Conservation (phyloP, 1,284 basidiomycete genomes). For the Moesziomyces parantarcticus region DNA sequence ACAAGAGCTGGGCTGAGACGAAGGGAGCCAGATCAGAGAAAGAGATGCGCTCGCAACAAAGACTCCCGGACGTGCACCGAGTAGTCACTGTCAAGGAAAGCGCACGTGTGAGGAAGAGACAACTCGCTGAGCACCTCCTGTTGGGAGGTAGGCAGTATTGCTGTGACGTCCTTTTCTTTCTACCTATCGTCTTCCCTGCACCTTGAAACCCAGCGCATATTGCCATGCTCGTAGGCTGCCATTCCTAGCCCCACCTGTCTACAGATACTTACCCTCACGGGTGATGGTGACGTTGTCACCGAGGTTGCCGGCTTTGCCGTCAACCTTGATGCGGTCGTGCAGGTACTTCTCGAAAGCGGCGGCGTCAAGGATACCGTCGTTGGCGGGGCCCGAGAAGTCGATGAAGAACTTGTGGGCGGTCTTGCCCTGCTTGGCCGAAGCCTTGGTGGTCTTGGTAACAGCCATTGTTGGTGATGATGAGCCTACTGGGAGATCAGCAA, state of each 20-base stretch:
- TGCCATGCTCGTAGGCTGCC: not conserved
- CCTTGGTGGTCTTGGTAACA: slow-evolving; percentile 63
- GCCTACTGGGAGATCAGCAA: slow-evolving; percentile 58
- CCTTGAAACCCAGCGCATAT: not conserved
- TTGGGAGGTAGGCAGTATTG: not conserved
- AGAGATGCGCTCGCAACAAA: not conserved
- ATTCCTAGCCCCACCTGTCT: not conserved
- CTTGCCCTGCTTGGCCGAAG: slow-evolving; percentile 70
- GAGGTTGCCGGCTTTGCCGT: slow-evolving; percentile 74
- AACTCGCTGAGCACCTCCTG: not conserved
- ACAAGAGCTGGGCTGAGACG: not conserved
- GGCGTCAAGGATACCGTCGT: slow-evolving; percentile 89
- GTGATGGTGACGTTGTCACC: slow-evolving; percentile 68
- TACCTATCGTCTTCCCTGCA: not conserved
- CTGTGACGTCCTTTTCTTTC: too few relatives aligned
- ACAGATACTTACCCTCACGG: slow-evolving; percentile 66
- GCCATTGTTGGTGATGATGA: slow-evolving; percentile 51
- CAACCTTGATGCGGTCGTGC: slow-evolving; percentile 92
- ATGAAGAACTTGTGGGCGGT: slow-evolving; percentile 91
- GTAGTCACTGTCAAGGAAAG: not conserved
- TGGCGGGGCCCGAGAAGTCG: slow-evolving; percentile 92
- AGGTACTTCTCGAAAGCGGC: slow-evolving; percentile 92
- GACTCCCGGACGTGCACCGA: not conserved
- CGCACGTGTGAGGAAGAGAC: not conserved
- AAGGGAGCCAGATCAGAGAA: not conserved